Conservation (phyloP, 2,329 filamentous ascomycete species). For the Ophiostoma perfectum region DNA sequence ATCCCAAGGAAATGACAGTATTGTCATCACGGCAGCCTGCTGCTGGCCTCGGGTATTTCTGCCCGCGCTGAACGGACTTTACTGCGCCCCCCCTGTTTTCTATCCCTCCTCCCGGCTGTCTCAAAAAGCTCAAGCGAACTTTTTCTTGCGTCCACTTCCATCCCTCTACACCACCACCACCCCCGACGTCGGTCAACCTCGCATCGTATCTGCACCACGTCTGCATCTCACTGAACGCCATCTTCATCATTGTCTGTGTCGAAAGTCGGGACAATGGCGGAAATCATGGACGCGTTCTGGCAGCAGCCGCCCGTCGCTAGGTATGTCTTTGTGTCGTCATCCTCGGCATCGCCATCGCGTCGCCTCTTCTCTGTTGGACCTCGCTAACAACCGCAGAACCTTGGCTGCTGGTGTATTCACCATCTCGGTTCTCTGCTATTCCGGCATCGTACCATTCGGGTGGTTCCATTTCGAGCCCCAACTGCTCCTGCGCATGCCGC, state of each 20-base stretch:
- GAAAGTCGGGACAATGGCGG: constrained; percentile 34
- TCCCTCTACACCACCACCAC: not conserved
- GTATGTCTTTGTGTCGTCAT: constrained; percentile 27
- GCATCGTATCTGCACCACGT: too few relatives aligned
- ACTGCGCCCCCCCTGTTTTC: constrained; percentile 2
- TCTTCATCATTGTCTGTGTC: constrained; percentile 8
- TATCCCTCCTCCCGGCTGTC: not conserved
- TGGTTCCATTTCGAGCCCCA: constrained; percentile 52
- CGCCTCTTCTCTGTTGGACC: constrained; percentile 18
- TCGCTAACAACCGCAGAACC: constrained; percentile 45
- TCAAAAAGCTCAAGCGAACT: constrained; percentile 9
- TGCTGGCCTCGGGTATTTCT: constrained; percentile 24
- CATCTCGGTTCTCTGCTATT: constrained; percentile 57
- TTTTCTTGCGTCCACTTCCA: constrained; percentile 1
- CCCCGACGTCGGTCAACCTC: not conserved
- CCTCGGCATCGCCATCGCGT: not conserved
- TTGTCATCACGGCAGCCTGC: constrained; percentile 27
- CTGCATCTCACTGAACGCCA: not conserved
- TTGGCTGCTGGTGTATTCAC: constrained; percentile 59
- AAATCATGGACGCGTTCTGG: constrained; percentile 32
- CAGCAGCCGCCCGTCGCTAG: constrained; percentile 38
- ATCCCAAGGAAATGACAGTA: constrained; percentile 22
- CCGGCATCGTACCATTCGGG: constrained; percentile 47
- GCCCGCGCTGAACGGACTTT: constrained; percentile 24
- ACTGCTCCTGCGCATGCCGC: constrained; percentile 51